phyloP scores from a whole-genome alignment of 352 stramenopile species.

The Phytopythium montanum region DNA sequence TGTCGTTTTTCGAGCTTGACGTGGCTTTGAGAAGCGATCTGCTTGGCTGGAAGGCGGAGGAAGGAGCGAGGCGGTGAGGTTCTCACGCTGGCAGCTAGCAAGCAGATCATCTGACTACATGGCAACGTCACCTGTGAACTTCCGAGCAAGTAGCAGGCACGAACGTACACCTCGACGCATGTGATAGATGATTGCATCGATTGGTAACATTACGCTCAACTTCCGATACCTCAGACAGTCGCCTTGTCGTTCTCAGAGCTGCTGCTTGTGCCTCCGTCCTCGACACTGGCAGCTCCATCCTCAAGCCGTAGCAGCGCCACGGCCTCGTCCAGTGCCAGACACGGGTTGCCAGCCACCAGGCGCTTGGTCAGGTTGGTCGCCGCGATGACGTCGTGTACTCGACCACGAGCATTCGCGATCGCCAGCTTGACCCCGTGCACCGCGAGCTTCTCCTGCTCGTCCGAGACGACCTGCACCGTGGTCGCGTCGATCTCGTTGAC shows the following conservation, averaged over 20 bases:
- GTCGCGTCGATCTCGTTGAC: constrained; percentile 64
- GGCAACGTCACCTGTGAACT: too few relatives aligned
- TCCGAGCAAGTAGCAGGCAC: too few relatives aligned
- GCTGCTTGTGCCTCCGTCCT: not conserved
- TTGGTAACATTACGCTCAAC: too few relatives aligned
- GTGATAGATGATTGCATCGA: too few relatives aligned
- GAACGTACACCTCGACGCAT: too few relatives aligned
- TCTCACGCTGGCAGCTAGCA: too few relatives aligned
- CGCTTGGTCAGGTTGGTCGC: constrained; percentile 41
- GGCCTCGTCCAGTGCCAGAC: constrained; percentile 18
- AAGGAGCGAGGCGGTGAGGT: not conserved
- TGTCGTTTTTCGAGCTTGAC: not conserved
- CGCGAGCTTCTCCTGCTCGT: constrained; percentile 51
- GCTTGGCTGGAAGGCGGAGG: not conserved
- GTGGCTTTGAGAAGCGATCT: not conserved
- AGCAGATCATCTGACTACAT: too few relatives aligned
- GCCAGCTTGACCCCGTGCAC: constrained; percentile 32
- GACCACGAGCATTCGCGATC: constrained; percentile 39
- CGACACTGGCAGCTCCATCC: not conserved
- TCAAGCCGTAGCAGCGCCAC: constrained; percentile 18
- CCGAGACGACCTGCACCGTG: constrained; percentile 52
- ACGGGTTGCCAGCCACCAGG: constrained; percentile 16
- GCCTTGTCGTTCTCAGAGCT: not conserved
- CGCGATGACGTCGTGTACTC: constrained; percentile 32
- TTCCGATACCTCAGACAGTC: too few relatives aligned